phyloP scores from a whole-genome alignment of 176 grass and related monocot genomes.

The Avena eriantha region DNA sequence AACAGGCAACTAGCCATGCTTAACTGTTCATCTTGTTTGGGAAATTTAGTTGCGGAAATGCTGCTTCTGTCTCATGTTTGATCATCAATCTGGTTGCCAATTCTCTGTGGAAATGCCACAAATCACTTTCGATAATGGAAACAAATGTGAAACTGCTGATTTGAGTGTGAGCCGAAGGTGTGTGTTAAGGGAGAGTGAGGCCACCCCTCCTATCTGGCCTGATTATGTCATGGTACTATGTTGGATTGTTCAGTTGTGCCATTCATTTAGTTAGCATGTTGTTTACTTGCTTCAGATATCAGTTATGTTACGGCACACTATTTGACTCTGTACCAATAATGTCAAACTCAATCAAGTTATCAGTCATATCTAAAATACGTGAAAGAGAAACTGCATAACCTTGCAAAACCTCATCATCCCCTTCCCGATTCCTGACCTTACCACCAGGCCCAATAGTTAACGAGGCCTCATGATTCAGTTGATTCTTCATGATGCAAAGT shows the following conservation, averaged over 20 bases:
- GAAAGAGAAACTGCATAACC: constrained; percentile 9
- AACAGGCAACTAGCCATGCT: neutral
- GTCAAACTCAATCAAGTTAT: neutral
- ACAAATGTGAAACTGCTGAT: neutral
- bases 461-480: too few relatives aligned
- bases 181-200: too few relatives aligned
- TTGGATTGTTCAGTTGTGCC: too few relatives aligned
- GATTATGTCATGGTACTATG: too few relatives aligned
- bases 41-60: constrained; percentile 9
- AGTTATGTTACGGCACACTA: neutral
- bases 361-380: neutral
- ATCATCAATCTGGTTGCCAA: neutral
- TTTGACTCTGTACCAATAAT: neutral
- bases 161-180: neutral
- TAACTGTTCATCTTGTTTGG: neutral
- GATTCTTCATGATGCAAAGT: too few relatives aligned
- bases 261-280: too few relatives aligned
- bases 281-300: neutral
- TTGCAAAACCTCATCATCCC: constrained; percentile 20
- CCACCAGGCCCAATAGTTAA: neutral
- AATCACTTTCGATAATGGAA: neutral
- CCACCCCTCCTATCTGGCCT: too few relatives aligned
- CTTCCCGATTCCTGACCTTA: neutral
- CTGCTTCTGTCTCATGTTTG: neutral
- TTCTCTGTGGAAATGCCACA: neutral